phyloP scores from a whole-genome alignment of 148 eudicot species.

The Dianthus caryophyllus region DNA sequence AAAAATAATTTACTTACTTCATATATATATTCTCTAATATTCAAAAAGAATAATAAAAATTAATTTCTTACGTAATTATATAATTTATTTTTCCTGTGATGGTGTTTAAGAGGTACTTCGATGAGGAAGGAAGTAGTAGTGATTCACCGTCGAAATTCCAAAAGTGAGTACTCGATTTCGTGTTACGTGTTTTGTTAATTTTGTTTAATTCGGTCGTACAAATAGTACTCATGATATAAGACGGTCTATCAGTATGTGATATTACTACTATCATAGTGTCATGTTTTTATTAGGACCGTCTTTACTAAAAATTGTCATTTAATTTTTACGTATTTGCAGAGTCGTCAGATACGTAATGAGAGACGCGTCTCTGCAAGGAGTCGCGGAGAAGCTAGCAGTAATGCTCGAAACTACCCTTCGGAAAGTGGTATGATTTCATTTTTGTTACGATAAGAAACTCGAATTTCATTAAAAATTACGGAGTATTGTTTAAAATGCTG shows the following conservation, averaged over 20 bases:
- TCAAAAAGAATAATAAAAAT: too few relatives aligned
- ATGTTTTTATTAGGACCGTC: not conserved
- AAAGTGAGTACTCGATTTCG: constrained; percentile 34
- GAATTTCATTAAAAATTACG: too few relatives aligned
- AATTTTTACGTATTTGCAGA: constrained; percentile 23
- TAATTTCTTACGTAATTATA: too few relatives aligned
- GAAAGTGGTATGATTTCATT: constrained; percentile 50
- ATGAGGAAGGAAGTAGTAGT: constrained; percentile 34
- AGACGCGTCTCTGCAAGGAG: constrained; percentile 36
- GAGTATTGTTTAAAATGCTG: too few relatives aligned
- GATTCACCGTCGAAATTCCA: constrained; percentile 24
- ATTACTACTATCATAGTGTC: not conserved
- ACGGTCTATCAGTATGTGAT: not conserved
- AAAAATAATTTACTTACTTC: too few relatives aligned
- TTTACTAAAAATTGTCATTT: not conserved
- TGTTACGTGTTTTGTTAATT: not conserved
- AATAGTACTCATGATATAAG: not conserved
- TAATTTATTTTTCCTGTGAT: constrained; percentile 38
- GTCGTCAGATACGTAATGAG: constrained; percentile 34
- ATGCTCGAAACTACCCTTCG: constrained; percentile 48
- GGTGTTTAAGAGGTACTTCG: constrained; percentile 46
- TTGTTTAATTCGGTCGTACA: not conserved
- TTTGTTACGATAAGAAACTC: too few relatives aligned
- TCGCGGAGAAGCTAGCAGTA: constrained; percentile 18
- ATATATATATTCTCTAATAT: too few relatives aligned